Conservation (phyloP, 2,329 filamentous ascomycete genomes). For the Colletotrichum filicis region DNA sequence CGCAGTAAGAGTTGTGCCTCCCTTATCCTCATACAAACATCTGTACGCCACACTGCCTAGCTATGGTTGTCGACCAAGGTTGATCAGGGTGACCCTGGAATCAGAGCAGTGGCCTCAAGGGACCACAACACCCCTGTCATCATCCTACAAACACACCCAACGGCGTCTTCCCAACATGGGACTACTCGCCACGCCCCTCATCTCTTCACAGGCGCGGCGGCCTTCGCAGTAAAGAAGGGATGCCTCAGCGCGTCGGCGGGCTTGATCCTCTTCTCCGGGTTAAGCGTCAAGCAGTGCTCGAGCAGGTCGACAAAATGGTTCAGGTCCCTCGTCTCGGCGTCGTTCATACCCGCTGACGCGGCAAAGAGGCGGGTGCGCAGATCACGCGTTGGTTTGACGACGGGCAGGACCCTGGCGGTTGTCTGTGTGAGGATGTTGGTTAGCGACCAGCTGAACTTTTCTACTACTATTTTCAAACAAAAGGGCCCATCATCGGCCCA, state of each 20-base stretch:
- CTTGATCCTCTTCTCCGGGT: conserved; percentile 92
- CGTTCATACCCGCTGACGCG: conserved; percentile 78
- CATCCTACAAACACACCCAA: background rate
- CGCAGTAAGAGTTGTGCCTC: background rate
- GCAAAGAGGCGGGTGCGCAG: conserved; percentile 83
- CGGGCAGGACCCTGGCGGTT: conserved; percentile 72
- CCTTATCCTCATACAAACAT: background rate
- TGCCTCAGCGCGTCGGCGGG: conserved; percentile 88
- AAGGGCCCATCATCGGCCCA: background rate
- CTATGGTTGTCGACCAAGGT: background rate
- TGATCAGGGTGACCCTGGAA: background rate
- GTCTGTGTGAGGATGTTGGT: conserved; percentile 59
- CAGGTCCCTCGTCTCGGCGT: conserved; percentile 80
- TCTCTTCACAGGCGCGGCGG: conserved; percentile 38
- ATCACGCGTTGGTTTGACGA: conserved; percentile 82
- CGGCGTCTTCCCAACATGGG: background rate
- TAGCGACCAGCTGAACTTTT: conserved; percentile 12
- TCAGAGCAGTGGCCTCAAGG: background rate
- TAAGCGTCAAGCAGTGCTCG: conserved; percentile 87
- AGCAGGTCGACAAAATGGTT: conserved; percentile 87
- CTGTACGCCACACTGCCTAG: background rate
- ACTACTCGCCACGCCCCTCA: conserved; percentile 27
- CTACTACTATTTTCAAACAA: conserved; percentile 12
- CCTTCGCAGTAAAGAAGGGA: conserved; percentile 77
- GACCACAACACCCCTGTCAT: background rate